Conservation (phyloP, 805 yeast genomes). For the Pichia pseudocactophila region DNA sequence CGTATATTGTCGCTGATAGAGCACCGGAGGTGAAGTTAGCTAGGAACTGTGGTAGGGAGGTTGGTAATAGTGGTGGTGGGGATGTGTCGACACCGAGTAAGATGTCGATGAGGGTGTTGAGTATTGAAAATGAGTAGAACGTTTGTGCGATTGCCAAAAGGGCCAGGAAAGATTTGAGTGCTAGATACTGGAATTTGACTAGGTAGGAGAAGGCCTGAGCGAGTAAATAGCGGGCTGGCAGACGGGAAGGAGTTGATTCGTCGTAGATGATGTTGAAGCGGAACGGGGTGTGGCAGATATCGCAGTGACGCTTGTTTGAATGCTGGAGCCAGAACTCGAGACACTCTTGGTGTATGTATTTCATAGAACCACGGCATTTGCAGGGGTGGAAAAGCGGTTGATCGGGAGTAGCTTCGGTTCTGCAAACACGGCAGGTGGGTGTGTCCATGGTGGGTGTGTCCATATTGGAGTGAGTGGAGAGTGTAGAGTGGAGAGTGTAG, state of each 20-base stretch:
- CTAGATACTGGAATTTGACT: constrained; percentile 5
- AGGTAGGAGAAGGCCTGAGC: constrained; percentile 21
- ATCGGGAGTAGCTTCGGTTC: constrained; percentile 73
- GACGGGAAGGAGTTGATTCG: constrained; percentile 45
- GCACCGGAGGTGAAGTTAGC: constrained; percentile 14
- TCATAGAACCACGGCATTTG: constrained; percentile 87
- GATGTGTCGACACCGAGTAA: constrained; percentile 47
- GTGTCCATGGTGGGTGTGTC: neutral
- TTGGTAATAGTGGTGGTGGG: constrained; percentile 4
- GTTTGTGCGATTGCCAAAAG: constrained; percentile 28
- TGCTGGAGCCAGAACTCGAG: constrained; percentile 79
- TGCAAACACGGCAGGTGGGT: constrained; percentile 71
- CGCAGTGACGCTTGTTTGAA: constrained; percentile 63
- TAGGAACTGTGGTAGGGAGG: constrained; percentile 1
- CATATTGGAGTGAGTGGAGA: too few relatives aligned
- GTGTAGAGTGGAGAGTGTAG: constrained; percentile 14
- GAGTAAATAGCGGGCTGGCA: too few relatives aligned
- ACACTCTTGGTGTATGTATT: constrained; percentile 89
- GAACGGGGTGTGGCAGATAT: constrained; percentile 76
- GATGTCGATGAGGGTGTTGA: constrained; percentile 47
- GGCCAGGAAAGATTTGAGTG: constrained; percentile 7
- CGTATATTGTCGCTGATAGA: constrained; percentile 15
- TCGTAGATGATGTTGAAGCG: constrained; percentile 36
- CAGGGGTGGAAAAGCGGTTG: constrained; percentile 90
- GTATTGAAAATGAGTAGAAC: constrained; percentile 50